Conservation (phyloP, 2,329 filamentous ascomycete genomes). For the Aspergillus versicolor region DNA sequence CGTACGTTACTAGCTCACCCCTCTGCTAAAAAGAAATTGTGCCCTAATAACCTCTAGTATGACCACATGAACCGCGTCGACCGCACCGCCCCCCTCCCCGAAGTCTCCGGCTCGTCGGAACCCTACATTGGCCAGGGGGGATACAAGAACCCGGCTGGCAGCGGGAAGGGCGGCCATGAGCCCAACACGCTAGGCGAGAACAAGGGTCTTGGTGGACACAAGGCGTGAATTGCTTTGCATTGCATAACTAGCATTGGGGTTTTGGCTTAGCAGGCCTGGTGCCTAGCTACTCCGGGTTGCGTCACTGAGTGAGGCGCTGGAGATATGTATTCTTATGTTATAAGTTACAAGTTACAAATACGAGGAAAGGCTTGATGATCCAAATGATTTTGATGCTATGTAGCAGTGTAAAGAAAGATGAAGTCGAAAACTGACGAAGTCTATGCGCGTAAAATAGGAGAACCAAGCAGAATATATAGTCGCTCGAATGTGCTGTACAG, state of each 20-base stretch:
- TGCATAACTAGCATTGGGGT: background rate
- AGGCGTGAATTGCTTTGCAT: conserved; percentile 3
- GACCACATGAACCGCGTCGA: conserved; percentile 30
- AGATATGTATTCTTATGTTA: background rate
- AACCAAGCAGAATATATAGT: background rate
- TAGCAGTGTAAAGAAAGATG: background rate
- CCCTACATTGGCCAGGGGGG: conserved; percentile 26
- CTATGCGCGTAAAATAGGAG: background rate
- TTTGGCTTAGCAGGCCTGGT: background rate
- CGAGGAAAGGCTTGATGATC: background rate
- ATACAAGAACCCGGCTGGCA: conserved; percentile 22
- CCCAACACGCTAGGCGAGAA: conserved; percentile 35
- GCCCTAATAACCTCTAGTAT: conserved; percentile 18
- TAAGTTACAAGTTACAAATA: background rate
- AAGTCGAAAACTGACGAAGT: background rate
- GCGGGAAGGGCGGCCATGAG: conserved; percentile 40
- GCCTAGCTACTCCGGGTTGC: background rate
- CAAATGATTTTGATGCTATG: background rate
- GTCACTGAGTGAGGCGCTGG: conserved; percentile 3
- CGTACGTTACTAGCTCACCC: conserved; percentile 27
- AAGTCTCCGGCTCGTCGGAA: conserved; percentile 29
- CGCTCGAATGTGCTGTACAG: conserved; percentile 12
- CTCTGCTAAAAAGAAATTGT: too few relatives aligned
- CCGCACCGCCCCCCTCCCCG: conserved; percentile 37
- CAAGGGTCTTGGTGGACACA: conserved; percentile 32